Evolutionary conservation across 371 early-diverging fungal genomes (phyloP).

Genomic region (Antonospora locustae): DNA sequence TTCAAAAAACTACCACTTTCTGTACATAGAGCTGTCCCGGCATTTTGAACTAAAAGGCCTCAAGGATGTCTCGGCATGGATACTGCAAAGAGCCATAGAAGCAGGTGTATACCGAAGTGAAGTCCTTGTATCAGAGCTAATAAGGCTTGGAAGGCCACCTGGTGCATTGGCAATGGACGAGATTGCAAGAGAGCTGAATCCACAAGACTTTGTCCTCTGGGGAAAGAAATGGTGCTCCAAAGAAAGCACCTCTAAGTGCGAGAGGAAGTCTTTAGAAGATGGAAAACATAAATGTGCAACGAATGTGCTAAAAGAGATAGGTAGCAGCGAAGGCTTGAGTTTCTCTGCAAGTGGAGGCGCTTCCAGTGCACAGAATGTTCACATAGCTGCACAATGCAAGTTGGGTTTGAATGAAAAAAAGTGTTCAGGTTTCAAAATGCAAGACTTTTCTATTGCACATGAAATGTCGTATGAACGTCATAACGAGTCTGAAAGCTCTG

Average conservation of each 20-base stretch:
- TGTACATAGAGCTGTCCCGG: slow-evolving; percentile 38
- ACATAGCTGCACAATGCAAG: too few species aligned
- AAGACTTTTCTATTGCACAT: too few species aligned
- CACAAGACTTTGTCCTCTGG: slow-evolving; percentile 8
- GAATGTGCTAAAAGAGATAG: too few species aligned
- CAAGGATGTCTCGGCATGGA: slow-evolving; percentile 11
- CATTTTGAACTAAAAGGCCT: slow-evolving; percentile 14
- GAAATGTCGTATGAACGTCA: too few species aligned
- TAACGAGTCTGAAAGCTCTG: too few species aligned
- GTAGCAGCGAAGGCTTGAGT: not conserved
- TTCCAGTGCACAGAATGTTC: too few species aligned
- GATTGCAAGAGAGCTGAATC: slow-evolving; percentile 13
- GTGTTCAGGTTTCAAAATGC: too few species aligned
- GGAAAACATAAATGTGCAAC: not conserved
- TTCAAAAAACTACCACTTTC: slow-evolving; percentile 41
- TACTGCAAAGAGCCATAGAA: slow-evolving; percentile 21
- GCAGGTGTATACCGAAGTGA: slow-evolving; percentile 20
- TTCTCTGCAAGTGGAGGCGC: too few species aligned
- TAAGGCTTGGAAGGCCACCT: not conserved
- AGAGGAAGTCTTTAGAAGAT: not conserved
- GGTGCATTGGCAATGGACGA: too few species aligned
- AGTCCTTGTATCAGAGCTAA: slow-evolving; percentile 13
- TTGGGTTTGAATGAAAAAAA: too few species aligned
- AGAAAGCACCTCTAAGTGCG: not conserved
- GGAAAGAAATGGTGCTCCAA: slow-evolving; percentile 36